Percentiles rank a stretch among this genome's conserved stretches.
These are phyloP conservation scores for Metschnikowia borealis DNA, from an alignment of 805 yeast genomes.

Conservation along the genomic window DNA sequence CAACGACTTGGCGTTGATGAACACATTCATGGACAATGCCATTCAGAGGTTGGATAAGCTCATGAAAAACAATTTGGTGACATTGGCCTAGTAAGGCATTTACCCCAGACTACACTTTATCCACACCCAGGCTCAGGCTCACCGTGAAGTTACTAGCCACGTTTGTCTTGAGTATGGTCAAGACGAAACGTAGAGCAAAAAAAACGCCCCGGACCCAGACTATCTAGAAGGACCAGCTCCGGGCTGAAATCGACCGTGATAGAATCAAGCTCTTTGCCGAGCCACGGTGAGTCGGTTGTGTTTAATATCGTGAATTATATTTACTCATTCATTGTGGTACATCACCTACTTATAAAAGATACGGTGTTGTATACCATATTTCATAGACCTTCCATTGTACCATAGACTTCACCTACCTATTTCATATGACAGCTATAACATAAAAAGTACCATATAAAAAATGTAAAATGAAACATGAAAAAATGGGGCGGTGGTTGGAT, in stretches of 20 bases:
- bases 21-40: constrained; percentile 27
- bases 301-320: too few species aligned
- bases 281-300: background rate
- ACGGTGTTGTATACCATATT: too few species aligned
- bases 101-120: constrained; percentile 29
- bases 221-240: constrained; percentile 24
- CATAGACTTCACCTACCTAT: too few species aligned
- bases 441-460: too few species aligned
- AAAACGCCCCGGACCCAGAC: constrained; percentile 26
- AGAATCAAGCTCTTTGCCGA: constrained; percentile 15
- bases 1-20: constrained; percentile 34
- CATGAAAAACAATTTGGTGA: constrained; percentile 25
- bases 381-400: too few species aligned
- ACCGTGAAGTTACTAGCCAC: constrained; percentile 33
- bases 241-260: constrained; percentile 29
- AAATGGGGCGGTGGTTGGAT: too few species aligned
- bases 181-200: constrained; percentile 28
- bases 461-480: too few species aligned
- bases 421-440: too few species aligned
- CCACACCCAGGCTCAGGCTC: constrained; percentile 17
- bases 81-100: constrained; percentile 29
- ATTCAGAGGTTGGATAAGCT: constrained; percentile 25
- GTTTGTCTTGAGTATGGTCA: constrained; percentile 35
- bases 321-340: too few species aligned
- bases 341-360: too few species aligned